Percentiles rank a stretch among this genome's conserved stretches.
These are phyloP conservation scores for Arabidopsis hybrid DNA, from an alignment of 441 rosid genomes.

Conservation along the genomic window DNA sequence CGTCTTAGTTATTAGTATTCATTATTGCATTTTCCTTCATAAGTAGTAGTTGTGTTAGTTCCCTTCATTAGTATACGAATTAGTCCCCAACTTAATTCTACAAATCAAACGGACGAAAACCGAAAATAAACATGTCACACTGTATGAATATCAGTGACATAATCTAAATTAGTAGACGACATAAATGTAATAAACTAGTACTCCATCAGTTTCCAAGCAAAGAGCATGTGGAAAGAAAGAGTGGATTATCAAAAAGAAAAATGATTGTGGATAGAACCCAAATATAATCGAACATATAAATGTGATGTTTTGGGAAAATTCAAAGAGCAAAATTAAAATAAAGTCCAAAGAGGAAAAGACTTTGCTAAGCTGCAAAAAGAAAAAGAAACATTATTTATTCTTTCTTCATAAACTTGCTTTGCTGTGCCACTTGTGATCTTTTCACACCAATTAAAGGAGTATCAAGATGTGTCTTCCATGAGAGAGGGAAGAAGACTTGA, in stretches of 20 bases:
- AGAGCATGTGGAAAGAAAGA: background rate
- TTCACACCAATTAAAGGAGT: constrained; percentile 21
- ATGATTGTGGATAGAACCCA: background rate
- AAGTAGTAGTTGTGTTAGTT: too few relatives aligned
- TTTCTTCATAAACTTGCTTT: constrained; percentile 9
- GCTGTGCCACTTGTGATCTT: background rate
- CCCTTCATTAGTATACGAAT: background rate
- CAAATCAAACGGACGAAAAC: background rate
- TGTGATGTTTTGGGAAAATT: background rate
- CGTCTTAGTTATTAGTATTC: background rate
- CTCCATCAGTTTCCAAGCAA: background rate
- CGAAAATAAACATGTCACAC: too few relatives aligned
- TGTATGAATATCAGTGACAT: background rate
- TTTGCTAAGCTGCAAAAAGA: constrained; percentile 27
- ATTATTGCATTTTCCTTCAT: background rate
- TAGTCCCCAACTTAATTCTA: background rate
- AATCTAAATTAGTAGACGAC: background rate
- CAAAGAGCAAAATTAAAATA: constrained; percentile 21
- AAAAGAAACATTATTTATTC: constrained; percentile 30
- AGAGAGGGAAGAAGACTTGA: constrained; percentile 31
- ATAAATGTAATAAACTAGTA: background rate
- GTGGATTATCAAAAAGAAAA: background rate
- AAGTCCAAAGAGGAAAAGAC: constrained; percentile 15
- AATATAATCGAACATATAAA: background rate
- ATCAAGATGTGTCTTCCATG: constrained; percentile 37